These are phyloP conservation scores for Russula compacta DNA, from an alignment of 768 basidiomycete genomes.

Conservation along the genomic window DNA sequence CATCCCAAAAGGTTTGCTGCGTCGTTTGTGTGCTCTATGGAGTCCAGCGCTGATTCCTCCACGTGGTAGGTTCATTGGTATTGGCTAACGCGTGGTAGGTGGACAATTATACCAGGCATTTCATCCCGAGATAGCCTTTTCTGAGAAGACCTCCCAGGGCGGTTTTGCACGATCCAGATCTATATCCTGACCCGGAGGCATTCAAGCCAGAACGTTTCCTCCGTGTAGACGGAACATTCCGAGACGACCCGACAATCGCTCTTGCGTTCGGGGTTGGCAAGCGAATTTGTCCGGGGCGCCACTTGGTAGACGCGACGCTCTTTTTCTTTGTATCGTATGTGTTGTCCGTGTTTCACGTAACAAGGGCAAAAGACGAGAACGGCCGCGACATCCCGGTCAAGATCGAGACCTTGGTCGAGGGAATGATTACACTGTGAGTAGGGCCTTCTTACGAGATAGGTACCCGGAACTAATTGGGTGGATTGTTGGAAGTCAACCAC, in stretches of 20 bases:
- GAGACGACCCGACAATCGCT: not conserved
- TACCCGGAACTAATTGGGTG: not conserved
- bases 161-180: not conserved
- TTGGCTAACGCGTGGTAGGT: not conserved
- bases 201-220: constrained; percentile 3
- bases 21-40: not conserved
- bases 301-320: constrained; percentile 4
- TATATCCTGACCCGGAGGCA: constrained; percentile 3
- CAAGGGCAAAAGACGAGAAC: not conserved
- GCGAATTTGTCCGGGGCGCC: constrained; percentile 9
- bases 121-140: not conserved
- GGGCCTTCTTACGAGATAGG: not conserved
- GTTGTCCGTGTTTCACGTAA: not conserved
- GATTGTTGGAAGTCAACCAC: not conserved
- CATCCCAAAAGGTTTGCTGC: constrained; percentile 12
- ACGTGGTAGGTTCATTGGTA: not conserved
- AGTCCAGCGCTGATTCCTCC: not conserved
- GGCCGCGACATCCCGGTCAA: constrained; percentile 5
- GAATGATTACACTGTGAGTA: not conserved
- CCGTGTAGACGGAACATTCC: not conserved
- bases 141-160: constrained; percentile 1
- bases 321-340: constrained; percentile 3
- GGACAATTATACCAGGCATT: not conserved
- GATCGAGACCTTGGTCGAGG: not conserved
- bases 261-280: not conserved